Evolutionary conservation across 257 asterid species (phyloP).

Genomic region (Anisodus tanguticus): DNA sequence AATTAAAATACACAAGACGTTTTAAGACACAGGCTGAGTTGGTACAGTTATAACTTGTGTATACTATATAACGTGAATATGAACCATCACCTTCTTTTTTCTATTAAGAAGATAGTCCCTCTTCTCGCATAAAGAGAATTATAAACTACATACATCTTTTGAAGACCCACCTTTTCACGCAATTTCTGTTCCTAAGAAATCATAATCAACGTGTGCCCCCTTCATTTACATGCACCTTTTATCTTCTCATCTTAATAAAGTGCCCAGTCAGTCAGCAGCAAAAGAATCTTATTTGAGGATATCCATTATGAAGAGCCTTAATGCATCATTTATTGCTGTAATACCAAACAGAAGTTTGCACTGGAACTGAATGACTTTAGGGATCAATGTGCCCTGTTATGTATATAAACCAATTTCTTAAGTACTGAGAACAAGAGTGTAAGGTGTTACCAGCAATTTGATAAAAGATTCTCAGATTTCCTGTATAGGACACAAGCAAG

Average conservation of each 20-base stretch:
- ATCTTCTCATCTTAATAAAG: slow-evolving; percentile 11
- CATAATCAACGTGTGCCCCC: neutral
- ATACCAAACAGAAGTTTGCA: neutral
- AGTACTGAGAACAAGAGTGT: slow-evolving; percentile 4
- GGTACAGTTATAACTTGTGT: neutral
- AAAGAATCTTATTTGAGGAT: neutral
- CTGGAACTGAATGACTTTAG: slow-evolving; percentile 8
- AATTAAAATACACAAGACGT: neutral
- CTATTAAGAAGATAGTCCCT: neutral
- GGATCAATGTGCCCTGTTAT: neutral
- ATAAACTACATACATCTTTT: neutral
- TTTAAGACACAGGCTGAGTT: neutral
- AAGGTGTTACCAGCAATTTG: slow-evolving; percentile 13
- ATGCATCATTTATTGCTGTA: neutral
- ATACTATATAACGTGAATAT: neutral
- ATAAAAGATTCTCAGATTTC: slow-evolving; percentile 14
- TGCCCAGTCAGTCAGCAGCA: neutral
- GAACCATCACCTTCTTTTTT: neutral
- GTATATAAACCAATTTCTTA: neutral
- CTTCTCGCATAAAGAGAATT: neutral
- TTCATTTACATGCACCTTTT: neutral
- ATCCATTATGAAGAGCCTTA: neutral
- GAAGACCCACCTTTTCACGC: slow-evolving; percentile 1
- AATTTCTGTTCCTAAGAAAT: neutral
- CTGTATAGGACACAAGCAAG: neutral